Evolutionary conservation across 2,329 filamentous ascomycete species (phyloP), one percentile per base, ranked within the genome.

Genomic region (Magnaporthiopsis poae): DNA sequence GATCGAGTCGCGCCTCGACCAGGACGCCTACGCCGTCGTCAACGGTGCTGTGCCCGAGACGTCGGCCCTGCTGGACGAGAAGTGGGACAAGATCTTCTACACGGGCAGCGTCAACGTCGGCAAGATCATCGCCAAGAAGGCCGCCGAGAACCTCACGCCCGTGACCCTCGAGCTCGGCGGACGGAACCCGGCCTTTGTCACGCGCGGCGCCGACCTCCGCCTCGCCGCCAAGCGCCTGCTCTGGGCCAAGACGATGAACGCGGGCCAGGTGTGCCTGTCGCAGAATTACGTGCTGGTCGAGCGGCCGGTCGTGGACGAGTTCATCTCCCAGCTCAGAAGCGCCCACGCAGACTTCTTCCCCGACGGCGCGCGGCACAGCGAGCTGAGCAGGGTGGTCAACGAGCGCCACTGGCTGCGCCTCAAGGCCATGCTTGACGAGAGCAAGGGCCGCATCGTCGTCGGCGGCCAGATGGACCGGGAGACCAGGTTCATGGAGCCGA

Each of bases 11-110:
- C 84, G 85, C 59, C 87, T 99, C 65, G 95, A 98, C 75, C 85
- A 87, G 1, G 85, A 86, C 21, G 88, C 88, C 71, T 97, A 92
- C 78, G 80, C 82, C 52, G 85, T 92, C 67, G 82, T 97, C 71
- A 95, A 97, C 75, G 95, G 95, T 68, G 88, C 81, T 35, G 79
- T 96, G 27, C 83, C 88, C 4, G 92, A 96, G 81, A 92, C 90
- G 4, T 91, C 90, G 62, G 88, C 87, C 15, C 80, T 98, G 61
- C 84, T 99, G 46, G 87, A 94, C 67, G 86, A 92, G 80, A 94
- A 94, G 77, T 99, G 93, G 89, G 93, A 96, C 80, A 98, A 97
- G 84, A 96, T 99, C 73, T 93, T 95, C 81, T 99, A 96, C 80
- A 99, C 95, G 0, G 95, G 95, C 66, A 88, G 87, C 72, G 84